A percentile compares a stretch with the other conserved stretches of the same genome.
These are phyloP conservation scores for Cladosporium sp. DNA, from an alignment of 2,329 filamentous ascomycete genomes.

Conservation along the genomic window DNA sequence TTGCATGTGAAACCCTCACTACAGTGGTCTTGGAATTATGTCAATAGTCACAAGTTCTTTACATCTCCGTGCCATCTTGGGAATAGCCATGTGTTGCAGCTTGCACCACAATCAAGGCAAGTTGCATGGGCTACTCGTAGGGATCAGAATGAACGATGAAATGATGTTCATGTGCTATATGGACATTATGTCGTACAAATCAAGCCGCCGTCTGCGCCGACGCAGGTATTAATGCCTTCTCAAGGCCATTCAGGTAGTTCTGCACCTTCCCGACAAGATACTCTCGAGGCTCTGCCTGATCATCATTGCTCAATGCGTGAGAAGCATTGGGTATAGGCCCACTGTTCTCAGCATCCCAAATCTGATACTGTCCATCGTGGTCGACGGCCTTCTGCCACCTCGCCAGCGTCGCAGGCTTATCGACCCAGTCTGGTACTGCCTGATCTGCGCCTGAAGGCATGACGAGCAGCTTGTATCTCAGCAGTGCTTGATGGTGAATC, in stretches of 20 bases:
- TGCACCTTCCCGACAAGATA: slow-evolving; percentile 25
- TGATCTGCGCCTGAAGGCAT: slow-evolving; percentile 68
- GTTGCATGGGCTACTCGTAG: background rate
- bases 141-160: background rate
- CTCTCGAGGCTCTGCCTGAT: slow-evolving; percentile 44
- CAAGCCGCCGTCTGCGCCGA: background rate
- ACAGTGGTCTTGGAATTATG: too few relatives aligned
- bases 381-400: slow-evolving; percentile 55
- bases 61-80: background rate
- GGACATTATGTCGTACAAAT: background rate
- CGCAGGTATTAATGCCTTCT: slow-evolving; percentile 7
- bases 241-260: slow-evolving; percentile 20
- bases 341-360: slow-evolving; percentile 52
- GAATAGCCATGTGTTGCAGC: background rate
- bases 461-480: slow-evolving; percentile 57
- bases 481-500: slow-evolving; percentile 51
- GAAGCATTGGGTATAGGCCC: slow-evolving; percentile 50
- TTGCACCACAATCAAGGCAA: background rate
- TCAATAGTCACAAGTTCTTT: too few relatives aligned
- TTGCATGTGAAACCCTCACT: too few relatives aligned
- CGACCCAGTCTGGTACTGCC: slow-evolving; percentile 58
- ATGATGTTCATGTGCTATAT: background rate
- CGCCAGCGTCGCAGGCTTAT: slow-evolving; percentile 58
- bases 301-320: slow-evolving; percentile 51
- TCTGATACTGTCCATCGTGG: slow-evolving; percentile 39